These are phyloP conservation scores for Pholiota conissans DNA, from an alignment of 768 basidiomycete species.

Conservation along the genomic window DNA sequence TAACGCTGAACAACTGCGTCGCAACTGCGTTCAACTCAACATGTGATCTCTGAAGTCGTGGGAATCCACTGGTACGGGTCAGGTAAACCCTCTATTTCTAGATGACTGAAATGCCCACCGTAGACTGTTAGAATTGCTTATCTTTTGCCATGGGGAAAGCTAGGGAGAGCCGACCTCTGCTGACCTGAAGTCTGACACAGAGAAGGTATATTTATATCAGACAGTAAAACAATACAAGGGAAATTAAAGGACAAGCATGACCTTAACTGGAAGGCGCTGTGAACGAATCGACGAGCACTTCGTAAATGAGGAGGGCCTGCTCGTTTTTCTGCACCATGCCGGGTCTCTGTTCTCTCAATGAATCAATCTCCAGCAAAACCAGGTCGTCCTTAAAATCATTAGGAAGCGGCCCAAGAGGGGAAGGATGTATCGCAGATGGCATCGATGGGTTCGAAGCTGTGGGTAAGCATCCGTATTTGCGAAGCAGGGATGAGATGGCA, in stretches of 20 bases:
- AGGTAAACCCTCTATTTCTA: not conserved
- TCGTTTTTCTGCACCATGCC: slow-evolving; percentile 79
- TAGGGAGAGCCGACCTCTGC: not conserved
- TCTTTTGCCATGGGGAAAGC: not conserved
- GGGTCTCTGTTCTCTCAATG: slow-evolving; percentile 75
- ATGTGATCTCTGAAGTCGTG: not conserved
- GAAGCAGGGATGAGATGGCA: slow-evolving; percentile 76
- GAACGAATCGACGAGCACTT: slow-evolving; percentile 41
- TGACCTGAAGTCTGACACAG: not conserved
- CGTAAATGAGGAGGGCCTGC: slow-evolving; percentile 66
- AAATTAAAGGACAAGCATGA: not conserved
- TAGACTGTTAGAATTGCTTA: not conserved
- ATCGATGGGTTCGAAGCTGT: slow-evolving; percentile 29
- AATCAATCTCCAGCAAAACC: slow-evolving; percentile 73
- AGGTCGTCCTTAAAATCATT: slow-evolving; percentile 49
- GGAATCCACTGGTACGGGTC: not conserved
- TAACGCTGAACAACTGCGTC: no score
- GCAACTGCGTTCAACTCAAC: no score
- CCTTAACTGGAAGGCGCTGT: slow-evolving; percentile 4
- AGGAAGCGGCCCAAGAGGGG: slow-evolving; percentile 62
- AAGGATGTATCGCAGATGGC: slow-evolving; percentile 37
- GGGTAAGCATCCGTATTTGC: slow-evolving; percentile 51
- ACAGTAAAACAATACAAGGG: not conserved
- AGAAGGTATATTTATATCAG: slow-evolving; percentile 2
- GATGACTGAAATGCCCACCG: not conserved